Percentiles rank a stretch among this genome's conserved stretches.
Evolutionary conservation across 225 moss, liverwort and hornwort genomes (phyloP).

Genomic region (Thuidium tamariscinum): DNA sequence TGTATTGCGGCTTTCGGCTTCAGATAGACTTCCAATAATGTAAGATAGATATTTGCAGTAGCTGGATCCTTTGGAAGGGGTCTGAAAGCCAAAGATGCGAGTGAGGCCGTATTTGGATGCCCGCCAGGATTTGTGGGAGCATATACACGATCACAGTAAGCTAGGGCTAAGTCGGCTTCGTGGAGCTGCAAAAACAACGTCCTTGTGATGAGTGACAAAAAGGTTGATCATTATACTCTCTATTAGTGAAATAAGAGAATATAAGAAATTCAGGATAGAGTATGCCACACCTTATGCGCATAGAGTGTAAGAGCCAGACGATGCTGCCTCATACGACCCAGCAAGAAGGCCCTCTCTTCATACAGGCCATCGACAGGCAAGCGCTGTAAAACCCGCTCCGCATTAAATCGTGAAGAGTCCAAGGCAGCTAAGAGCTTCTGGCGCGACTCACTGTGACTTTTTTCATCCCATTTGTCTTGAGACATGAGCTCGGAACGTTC

Average conservation of each 20-base stretch:
- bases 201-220: background rate
- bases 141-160: conserved; percentile 83
- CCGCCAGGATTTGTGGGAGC: conserved; percentile 27
- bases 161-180: conserved; percentile 68
- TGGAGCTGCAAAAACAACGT: conserved; percentile 54
- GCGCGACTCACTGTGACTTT: conserved; percentile 59
- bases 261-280: background rate
- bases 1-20: conserved; percentile 69
- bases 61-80: conserved; percentile 48
- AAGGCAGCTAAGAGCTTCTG: conserved; percentile 76
- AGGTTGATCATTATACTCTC: background rate
- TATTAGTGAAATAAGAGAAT: background rate
- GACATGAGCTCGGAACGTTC: conserved; percentile 56
- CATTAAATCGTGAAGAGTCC: conserved; percentile 64
- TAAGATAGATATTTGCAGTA: conserved; percentile 66
- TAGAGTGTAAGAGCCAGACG: conserved; percentile 91
- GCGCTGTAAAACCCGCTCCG: conserved; percentile 65
- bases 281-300: conserved; percentile 65
- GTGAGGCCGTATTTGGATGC: conserved; percentile 25
- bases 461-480: conserved; percentile 88
- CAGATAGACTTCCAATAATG: conserved; percentile 85
- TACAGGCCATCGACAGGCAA: conserved; percentile 83
- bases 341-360: conserved; percentile 84
- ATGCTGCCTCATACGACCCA: conserved; percentile 94
- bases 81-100: conserved; percentile 30